Base-by-base conservation (phyloP, 768 basidiomycete species). In the Xerocomellus intermedius region DNA sequence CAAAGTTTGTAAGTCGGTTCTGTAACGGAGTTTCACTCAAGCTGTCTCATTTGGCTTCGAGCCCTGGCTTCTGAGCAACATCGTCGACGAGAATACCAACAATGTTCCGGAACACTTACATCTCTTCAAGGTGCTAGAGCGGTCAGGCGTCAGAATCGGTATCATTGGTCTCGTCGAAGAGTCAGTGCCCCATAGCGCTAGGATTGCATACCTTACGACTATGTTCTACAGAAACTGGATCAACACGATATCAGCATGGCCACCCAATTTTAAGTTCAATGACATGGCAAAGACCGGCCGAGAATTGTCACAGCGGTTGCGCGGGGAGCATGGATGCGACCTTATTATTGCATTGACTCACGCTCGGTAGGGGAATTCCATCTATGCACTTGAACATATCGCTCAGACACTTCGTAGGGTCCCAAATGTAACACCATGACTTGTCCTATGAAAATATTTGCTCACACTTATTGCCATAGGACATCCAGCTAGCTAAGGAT, bases 21-120 rank as follows among this genome's bases (percentile, higher is more conserved):
- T 24, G 6, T 16, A 13, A 32, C 39, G 0, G 17, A 9, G 16
- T 10, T 22, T 8, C 6, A 24, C 26, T 16, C 19, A 4, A 19
- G 19, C 3, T 0, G 13, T 44, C 55, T 58, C 37, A 60, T 22
- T 47, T 35, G 32, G 33, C 13, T 32, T 30, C 49, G 62, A 91
- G 89, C 92, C 94, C 19, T 95, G 94, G 94, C 72, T 96, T 32
- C 68, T 96, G 54, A 93, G 91, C 66, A 97, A 97, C 65, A 89
- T 96, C 64, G 72, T 90, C 48, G 88, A 94, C 64, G 77, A 73
- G 14, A 73, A 73, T 8, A 94, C 89, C 2, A 81, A 79, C 8
- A 67, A 71, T 16, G 79, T 84, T 39, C 94, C 94, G 0, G 77
- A 81, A 43, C 71, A 74, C 44, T 66, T 95, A 4, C 71, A 79